Evolutionary conservation across 495 filamentous ascomycete species (phyloP).

Genomic region (Xylaria grammica): DNA sequence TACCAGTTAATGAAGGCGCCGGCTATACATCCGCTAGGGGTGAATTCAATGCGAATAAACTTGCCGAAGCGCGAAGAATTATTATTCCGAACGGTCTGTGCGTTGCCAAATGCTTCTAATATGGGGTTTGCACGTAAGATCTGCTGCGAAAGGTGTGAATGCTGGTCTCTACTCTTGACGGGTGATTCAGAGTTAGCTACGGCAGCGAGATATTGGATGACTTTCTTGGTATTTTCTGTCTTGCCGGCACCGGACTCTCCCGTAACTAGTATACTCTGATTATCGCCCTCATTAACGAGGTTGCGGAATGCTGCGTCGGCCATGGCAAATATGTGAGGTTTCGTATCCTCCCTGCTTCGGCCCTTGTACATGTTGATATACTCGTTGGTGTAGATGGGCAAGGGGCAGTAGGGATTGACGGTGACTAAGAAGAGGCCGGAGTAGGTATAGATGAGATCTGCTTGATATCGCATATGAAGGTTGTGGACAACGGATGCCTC

Average conservation of each 20-base stretch:
- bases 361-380: conserved; percentile 98
- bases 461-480: conserved; percentile 87
- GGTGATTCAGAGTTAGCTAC: conserved; percentile 85
- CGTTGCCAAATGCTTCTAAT: conserved; percentile 97
- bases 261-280: conserved; percentile 97
- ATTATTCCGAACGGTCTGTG: conserved; percentile 96
- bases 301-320: conserved; percentile 98
- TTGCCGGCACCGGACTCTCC: conserved; percentile 99
- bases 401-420: conserved; percentile 92
- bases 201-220: conserved; percentile 97
- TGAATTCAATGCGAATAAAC: conserved; percentile 98
- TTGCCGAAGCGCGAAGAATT: conserved; percentile 99
- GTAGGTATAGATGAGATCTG: conserved; percentile 98
- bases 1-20: conserved; percentile 99
- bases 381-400: conserved; percentile 96
- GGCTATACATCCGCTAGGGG: conserved; percentile 85
- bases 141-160: conserved; percentile 92
- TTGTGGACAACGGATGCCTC: conserved; percentile 99
- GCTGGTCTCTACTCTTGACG: conserved; percentile 65
- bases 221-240: conserved; percentile 99
- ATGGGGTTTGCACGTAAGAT: conserved; percentile 97
- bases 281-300: conserved; percentile 90
- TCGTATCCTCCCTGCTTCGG: conserved; percentile 85
- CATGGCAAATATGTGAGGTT: conserved; percentile 97
- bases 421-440: conserved; percentile 97